phyloP scores from a whole-genome alignment of 257 asterid genomes.

The Solanum virginianum region DNA sequence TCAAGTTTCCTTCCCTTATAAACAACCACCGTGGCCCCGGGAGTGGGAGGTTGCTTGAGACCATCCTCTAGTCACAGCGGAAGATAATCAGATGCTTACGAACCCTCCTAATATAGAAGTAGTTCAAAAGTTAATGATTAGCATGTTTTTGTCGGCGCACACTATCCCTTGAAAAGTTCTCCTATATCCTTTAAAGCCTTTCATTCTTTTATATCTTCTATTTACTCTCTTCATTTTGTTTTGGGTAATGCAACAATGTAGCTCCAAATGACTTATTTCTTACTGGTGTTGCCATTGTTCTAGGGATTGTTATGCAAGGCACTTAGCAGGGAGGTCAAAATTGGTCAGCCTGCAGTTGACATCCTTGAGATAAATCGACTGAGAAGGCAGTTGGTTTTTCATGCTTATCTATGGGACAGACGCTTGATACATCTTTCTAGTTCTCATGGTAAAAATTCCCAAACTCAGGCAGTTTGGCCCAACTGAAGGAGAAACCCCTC shows the following conservation, averaged over 20 bases:
- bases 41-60: neutral
- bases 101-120: neutral
- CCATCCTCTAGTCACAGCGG: neutral
- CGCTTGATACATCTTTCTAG: constrained; percentile 52
- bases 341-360: constrained; percentile 22
- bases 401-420: constrained; percentile 83
- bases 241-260: neutral
- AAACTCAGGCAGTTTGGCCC: constrained; percentile 1
- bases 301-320: constrained; percentile 17
- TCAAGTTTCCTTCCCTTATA: neutral
- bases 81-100: neutral
- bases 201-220: neutral
- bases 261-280: neutral
- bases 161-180: neutral
- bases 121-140: neutral
- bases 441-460: constrained; percentile 16
- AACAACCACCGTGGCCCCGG: neutral
- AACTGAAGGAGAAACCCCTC: constrained; percentile 25
- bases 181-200: neutral
- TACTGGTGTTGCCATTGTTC: neutral
- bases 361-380: constrained; percentile 70
- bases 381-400: constrained; percentile 61
- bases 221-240: neutral
- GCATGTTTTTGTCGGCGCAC: neutral
- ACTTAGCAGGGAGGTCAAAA: constrained; percentile 2